Conservation (phyloP, 2,329 filamentous ascomycete genomes). For the Sphaerulina musiva region DNA sequence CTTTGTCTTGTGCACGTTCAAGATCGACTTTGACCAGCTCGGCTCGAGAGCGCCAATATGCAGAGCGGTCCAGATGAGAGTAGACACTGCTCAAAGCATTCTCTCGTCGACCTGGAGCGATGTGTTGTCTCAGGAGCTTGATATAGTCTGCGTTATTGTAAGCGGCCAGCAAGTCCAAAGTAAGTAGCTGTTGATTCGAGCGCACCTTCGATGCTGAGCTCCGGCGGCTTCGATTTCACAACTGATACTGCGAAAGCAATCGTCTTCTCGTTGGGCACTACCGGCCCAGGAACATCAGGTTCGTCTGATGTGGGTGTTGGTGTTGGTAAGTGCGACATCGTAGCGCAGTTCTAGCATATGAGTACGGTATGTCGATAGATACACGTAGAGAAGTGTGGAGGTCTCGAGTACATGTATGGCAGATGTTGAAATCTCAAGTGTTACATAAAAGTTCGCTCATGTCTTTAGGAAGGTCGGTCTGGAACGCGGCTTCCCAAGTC, state of each 20-base stretch:
- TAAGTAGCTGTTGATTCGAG: not conserved
- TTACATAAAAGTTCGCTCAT: not conserved
- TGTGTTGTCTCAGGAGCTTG: conserved; percentile 33
- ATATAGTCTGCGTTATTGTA: conserved; percentile 26
- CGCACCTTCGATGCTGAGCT: conserved; percentile 29
- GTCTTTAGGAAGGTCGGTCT: not conserved
- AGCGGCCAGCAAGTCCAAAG: conserved; percentile 2
- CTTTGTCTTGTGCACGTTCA: conserved; percentile 17
- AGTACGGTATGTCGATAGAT: not conserved
- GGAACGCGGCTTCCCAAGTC: not conserved
- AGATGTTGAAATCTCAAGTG: not conserved
- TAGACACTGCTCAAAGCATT: conserved; percentile 24
- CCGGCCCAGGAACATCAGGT: not conserved
- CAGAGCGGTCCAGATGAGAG: conserved; percentile 36
- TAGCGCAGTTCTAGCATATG: not conserved
- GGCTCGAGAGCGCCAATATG: conserved; percentile 35
- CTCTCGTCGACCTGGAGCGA: conserved; percentile 23
- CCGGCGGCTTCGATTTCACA: conserved; percentile 36
- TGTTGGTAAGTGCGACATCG: not conserved
- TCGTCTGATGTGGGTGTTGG: not conserved
- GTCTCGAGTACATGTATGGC: not conserved
- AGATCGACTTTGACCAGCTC: conserved; percentile 21
- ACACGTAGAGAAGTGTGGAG: not conserved
- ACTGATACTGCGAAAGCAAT: conserved; percentile 28
- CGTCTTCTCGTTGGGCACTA: conserved; percentile 12